Base-by-base conservation (phyloP, 2,329 filamentous ascomycete species). In the Aspergillus ibericus region DNA sequence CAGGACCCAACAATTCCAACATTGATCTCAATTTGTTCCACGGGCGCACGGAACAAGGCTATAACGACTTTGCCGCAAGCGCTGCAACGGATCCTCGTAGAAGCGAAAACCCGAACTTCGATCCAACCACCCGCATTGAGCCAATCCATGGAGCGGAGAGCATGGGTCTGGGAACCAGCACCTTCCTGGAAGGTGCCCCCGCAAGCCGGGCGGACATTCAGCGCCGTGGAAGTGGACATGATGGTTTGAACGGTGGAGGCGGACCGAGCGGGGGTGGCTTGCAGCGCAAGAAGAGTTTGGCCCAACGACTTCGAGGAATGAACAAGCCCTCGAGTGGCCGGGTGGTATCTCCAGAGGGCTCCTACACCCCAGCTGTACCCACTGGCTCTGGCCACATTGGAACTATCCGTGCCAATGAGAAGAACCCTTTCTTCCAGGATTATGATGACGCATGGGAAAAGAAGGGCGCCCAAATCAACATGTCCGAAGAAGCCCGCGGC, bases 151-250 rank as follows among this genome's bases (percentile, higher is more conserved):
- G 93, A 16, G 87, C 93, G 56, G 88, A 96, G 76, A 88, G 86
- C 3, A 80, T 91, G 61, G 95, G 95, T 9, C 79, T 99, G 7
- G 95, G 95, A 54, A 96, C 93, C 1, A 96, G 92, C 34, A 99
- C 95, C 2, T 98, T 98, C 81, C 78, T 99, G 20, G 95, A 99
- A 69, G 95, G 95, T 35, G 90, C 95, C 1, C 93, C 95, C 13
- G 95, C 93, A 27, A 90, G 93, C 27, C 87, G 87, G 66, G 85
- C 87, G 7, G 91, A 89, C 16, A 91, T 96, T 55, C 85, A 91
- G 72, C 87, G 89, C 60, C 86, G 86, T 51, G 85, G 93, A 68
- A 88, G 84, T 32, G 92, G 90, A 61, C 84, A 88, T 47, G 83
- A 84, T 58, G 66, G 71, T 27, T 71, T 78, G 55, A 76, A 82